These are phyloP conservation scores for Akanthomyces muscarius DNA, from an alignment of 2,329 filamentous ascomycete genomes.

Conservation along the genomic window DNA sequence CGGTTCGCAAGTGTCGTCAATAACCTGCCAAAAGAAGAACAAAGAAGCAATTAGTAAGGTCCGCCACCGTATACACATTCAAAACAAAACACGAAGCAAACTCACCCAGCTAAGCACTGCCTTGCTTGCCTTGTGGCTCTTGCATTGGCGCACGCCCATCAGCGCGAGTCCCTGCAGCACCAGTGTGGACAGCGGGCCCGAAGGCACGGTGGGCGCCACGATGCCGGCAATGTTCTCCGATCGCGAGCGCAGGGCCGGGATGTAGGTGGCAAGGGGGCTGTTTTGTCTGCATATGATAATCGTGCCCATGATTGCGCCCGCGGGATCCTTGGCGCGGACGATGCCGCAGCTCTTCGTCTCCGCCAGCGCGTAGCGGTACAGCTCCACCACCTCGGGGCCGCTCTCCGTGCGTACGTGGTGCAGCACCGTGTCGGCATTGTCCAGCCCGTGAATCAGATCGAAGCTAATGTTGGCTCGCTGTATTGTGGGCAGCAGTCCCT, in stretches of 20 bases:
- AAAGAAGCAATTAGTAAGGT: background rate
- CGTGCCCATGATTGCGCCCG: conserved; percentile 67
- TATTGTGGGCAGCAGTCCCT: conserved; percentile 70
- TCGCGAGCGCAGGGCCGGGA: conserved; percentile 63
- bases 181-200: conserved; percentile 63
- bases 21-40: conserved; percentile 44
- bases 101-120: conserved; percentile 78
- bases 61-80: background rate
- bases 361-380: conserved; percentile 71
- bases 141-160: conserved; percentile 78
- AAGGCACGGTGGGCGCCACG: conserved; percentile 71
- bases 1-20: conserved; percentile 68
- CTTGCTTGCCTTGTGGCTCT: conserved; percentile 67
- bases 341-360: conserved; percentile 73
- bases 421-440: conserved; percentile 70
- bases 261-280: conserved; percentile 63
- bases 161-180: conserved; percentile 73
- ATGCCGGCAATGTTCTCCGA: conserved; percentile 66
- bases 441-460: conserved; percentile 76
- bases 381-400: conserved; percentile 71
- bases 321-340: conserved; percentile 71
- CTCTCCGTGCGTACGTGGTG: conserved; percentile 70
- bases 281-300: conserved; percentile 73
- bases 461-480: conserved; percentile 72
- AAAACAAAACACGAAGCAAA: conserved; percentile 19